phyloP scores from a whole-genome alignment of 176 grass and related monocot genomes.

The Puya raimondii region DNA sequence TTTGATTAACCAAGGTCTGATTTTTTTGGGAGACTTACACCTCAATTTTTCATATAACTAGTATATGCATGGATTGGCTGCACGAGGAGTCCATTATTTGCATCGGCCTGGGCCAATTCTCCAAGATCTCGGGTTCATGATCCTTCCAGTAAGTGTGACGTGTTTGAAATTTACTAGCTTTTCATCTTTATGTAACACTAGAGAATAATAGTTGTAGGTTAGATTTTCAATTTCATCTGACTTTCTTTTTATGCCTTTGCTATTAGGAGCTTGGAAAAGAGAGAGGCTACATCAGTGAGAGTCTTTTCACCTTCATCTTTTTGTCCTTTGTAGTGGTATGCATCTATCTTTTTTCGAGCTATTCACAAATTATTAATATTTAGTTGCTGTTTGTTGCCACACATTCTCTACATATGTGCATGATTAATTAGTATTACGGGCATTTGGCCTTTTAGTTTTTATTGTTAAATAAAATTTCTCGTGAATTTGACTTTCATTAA shows the following conservation, averaged over 20 bases:
- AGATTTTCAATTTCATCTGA: slow-evolving; percentile 1
- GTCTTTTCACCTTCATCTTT: slow-evolving; percentile 73
- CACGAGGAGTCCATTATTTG: slow-evolving; percentile 96
- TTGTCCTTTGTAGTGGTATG: slow-evolving; percentile 75
- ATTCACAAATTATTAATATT: not conserved
- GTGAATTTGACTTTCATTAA: too few relatives aligned
- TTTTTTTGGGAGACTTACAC: not conserved
- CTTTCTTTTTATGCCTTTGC: slow-evolving; percentile 12
- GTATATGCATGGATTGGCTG: slow-evolving; percentile 92
- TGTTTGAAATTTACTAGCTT: slow-evolving; percentile 10
- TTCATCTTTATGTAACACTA: not conserved
- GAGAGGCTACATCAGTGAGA: slow-evolving; percentile 75
- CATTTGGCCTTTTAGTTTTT: too few relatives aligned
- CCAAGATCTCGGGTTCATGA: slow-evolving; percentile 86
- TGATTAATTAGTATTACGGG: not conserved
- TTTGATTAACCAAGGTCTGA: not conserved
- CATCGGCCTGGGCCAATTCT: slow-evolving; percentile 90
- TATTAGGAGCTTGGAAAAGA: slow-evolving; percentile 77
- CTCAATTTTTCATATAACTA: slow-evolving; percentile 43
- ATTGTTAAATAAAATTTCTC: too few relatives aligned
- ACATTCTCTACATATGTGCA: not conserved
- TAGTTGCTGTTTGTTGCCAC: not conserved
- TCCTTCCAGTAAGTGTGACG: slow-evolving; percentile 67
- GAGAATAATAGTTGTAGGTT: slow-evolving; percentile 7
- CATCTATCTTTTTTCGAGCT: not conserved